Evolutionary conservation across 192 early-diverging fungal species (phyloP).

Genomic region (Nowakowskiella sp.): DNA sequence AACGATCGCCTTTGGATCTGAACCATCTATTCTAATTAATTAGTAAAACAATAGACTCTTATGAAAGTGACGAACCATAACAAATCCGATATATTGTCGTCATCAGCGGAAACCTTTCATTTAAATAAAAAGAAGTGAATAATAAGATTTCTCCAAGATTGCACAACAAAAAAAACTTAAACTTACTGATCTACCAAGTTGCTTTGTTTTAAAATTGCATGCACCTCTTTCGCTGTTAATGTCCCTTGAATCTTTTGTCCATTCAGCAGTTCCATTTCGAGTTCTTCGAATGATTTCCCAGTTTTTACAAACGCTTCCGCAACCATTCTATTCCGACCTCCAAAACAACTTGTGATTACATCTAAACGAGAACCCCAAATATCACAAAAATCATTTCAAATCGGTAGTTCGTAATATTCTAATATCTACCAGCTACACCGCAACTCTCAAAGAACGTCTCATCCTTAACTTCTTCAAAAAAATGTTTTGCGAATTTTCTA

Average conservation of each 20-base stretch:
- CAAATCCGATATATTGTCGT: constrained; percentile 87
- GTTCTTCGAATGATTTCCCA: constrained; percentile 83
- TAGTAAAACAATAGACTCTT: no score
- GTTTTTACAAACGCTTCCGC: constrained; percentile 85
- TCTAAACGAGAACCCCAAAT: no score
- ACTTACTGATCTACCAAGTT: constrained; percentile 51
- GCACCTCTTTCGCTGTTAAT: constrained; percentile 78
- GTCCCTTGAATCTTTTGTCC: constrained; percentile 98
- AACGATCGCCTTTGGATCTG: constrained; percentile 63
- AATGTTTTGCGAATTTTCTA: constrained; percentile 81
- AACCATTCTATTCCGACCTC: constrained; percentile 90
- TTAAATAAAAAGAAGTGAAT: background rate
- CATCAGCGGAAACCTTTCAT: constrained; percentile 75
- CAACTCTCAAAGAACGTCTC: constrained; percentile 97
- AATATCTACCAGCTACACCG: constrained; percentile 91
- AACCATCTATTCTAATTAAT: no score
- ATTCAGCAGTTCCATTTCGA: constrained; percentile 89
- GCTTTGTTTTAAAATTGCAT: constrained; percentile 65
- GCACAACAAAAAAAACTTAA: constrained; percentile 13
- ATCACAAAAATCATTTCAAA: no score
- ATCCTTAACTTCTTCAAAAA: constrained; percentile 73
- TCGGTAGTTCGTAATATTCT: no score
- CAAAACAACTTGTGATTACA: constrained; percentile 88
- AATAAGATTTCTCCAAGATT: background rate
- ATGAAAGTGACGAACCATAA: no score